A percentile compares a stretch with the other conserved stretches of the same genome.
phyloP scores from a whole-genome alignment of 1,284 basidiomycete genomes.

The Microbotryum intermedium region DNA sequence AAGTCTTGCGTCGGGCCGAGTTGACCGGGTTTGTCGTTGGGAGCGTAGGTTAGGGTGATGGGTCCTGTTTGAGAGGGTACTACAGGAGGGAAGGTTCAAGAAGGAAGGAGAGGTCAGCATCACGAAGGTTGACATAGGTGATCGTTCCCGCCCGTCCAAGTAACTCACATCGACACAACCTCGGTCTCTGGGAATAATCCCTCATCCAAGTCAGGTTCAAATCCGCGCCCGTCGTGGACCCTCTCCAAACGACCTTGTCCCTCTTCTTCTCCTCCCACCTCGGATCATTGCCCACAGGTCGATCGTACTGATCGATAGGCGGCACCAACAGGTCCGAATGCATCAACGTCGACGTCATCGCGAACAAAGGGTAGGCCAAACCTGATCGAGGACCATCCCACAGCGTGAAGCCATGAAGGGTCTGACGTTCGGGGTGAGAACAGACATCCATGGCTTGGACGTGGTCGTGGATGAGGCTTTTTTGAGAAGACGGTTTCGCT shows the following conservation, averaged over 20 bases:
- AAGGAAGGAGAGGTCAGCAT: not conserved
- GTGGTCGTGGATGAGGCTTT: constrained; percentile 26
- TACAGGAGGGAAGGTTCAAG: not conserved
- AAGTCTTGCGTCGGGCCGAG: constrained; percentile 2
- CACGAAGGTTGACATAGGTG: too few relatives aligned
- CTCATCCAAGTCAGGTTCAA: constrained; percentile 16
- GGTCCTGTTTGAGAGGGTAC: constrained; percentile 12
- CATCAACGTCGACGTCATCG: constrained; percentile 29
- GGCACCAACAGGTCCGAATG: constrained; percentile 33
- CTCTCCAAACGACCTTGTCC: constrained; percentile 39
- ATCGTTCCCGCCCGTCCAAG: too few relatives aligned
- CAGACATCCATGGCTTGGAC: constrained; percentile 27
- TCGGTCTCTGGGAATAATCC: constrained; percentile 17
- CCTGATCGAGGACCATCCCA: constrained; percentile 28
- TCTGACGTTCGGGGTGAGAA: constrained; percentile 21
- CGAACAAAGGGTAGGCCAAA: constrained; percentile 31
- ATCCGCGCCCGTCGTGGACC: constrained; percentile 41
- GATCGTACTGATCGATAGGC: constrained; percentile 34
- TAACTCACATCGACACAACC: constrained; percentile 19
- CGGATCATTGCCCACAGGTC: constrained; percentile 25
- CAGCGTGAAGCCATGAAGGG: constrained; percentile 28
- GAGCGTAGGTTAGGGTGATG: constrained; percentile 8
- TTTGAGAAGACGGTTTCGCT: not conserved
- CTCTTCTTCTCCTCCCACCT: constrained; percentile 42
- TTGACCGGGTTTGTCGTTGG: not conserved